Evolutionary conservation across 106 monocot genomes (phyloP).

Genomic region (Triglochin maritima): DNA sequence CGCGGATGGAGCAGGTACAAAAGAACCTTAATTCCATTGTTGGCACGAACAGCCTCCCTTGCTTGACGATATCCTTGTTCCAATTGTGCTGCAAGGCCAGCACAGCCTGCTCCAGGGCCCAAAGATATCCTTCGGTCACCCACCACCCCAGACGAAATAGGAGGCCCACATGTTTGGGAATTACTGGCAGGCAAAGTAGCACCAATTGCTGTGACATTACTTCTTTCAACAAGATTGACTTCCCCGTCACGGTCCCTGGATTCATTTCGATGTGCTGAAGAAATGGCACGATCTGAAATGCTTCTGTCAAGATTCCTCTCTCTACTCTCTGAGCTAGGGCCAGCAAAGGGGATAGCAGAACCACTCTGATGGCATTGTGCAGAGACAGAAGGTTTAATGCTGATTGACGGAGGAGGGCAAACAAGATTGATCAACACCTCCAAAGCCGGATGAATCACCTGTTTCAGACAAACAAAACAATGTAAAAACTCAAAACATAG

Average conservation of each 20-base stretch:
- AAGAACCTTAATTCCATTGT: slow-evolving; percentile 96
- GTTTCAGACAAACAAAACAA: slow-evolving; percentile 10
- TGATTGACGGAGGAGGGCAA: slow-evolving; percentile 94
- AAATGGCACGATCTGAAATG: slow-evolving; percentile 23
- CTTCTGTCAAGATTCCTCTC: slow-evolving; percentile 46
- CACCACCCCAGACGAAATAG: slow-evolving; percentile 51
- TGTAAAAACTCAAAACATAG: not conserved
- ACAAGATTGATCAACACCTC: slow-evolving; percentile 89
- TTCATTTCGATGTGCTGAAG: slow-evolving; percentile 30
- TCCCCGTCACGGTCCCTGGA: slow-evolving; percentile 43
- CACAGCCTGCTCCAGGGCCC: slow-evolving; percentile 83
- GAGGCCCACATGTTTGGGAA: slow-evolving; percentile 15
- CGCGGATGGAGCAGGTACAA: slow-evolving; percentile 85
- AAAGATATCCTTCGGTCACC: slow-evolving; percentile 86
- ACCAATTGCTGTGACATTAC: slow-evolving; percentile 8
- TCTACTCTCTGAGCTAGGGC: slow-evolving; percentile 32
- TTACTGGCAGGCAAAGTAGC: slow-evolving; percentile 9
- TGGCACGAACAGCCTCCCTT: slow-evolving; percentile 83
- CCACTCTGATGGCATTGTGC: slow-evolving; percentile 42
- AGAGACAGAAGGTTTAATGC: slow-evolving; percentile 50
- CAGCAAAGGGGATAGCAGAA: slow-evolving; percentile 24
- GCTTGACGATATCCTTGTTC: slow-evolving; percentile 93
- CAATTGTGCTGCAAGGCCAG: slow-evolving; percentile 88
- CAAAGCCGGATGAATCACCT: slow-evolving; percentile 81
- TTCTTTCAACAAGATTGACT: slow-evolving; percentile 20